A percentile compares a stretch with the other conserved stretches of the same genome.
Evolutionary conservation across 805 yeast genomes (phyloP).

Genomic region (Candida pseudofarinosa): DNA sequence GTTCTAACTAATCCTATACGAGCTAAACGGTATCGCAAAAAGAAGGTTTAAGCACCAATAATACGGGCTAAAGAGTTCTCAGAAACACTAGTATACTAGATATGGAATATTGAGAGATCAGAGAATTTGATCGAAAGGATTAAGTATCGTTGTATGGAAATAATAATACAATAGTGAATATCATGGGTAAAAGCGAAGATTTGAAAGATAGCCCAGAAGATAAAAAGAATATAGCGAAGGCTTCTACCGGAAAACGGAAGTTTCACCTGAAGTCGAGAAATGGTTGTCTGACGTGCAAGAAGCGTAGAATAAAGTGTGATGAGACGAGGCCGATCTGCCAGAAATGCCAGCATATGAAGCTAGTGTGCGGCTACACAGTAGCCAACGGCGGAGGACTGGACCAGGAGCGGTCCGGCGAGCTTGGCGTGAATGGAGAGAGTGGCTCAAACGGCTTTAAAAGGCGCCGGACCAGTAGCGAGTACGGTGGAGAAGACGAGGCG

Average conservation of each 20-base stretch:
- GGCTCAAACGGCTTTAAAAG: not conserved
- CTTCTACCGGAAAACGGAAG: conserved; percentile 68
- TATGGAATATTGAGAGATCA: too few species aligned
- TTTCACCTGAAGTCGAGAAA: conserved; percentile 85
- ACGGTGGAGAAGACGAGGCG: not conserved
- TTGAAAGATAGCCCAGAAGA: conserved; percentile 1
- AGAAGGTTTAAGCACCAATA: not conserved
- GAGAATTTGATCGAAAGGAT: too few species aligned
- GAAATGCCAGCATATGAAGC: conserved; percentile 75
- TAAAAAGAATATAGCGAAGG: conserved; percentile 7
- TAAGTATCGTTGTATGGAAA: too few species aligned
- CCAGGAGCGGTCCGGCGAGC: not conserved
- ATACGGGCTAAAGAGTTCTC: not conserved
- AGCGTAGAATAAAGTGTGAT: conserved; percentile 89
- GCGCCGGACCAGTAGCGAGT: not conserved
- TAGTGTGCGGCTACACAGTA: conserved; percentile 62
- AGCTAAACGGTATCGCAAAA: not conserved
- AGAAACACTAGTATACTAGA: too few species aligned
- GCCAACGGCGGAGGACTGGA: conserved; percentile 9
- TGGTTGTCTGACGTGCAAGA: conserved; percentile 88
- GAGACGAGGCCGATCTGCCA: conserved; percentile 75
- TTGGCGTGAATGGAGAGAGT: too few species aligned
- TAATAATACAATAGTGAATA: too few species aligned
- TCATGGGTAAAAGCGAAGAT: not conserved
- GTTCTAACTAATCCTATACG: not conserved